Base-by-base conservation (phyloP, 139 green algal genomes). In the Chlamydomonas applanata region DNA sequence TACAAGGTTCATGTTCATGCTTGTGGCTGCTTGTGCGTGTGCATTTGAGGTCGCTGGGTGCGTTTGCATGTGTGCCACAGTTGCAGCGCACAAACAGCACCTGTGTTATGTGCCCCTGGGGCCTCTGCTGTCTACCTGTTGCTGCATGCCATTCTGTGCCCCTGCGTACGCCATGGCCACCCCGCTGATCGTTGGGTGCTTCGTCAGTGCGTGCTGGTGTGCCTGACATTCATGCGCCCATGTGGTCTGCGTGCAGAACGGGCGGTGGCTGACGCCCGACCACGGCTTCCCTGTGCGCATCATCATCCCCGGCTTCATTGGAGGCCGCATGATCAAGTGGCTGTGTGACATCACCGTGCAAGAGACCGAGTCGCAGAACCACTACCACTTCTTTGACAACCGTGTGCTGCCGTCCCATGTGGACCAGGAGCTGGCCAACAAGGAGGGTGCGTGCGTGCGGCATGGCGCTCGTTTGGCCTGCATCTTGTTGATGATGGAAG, bases 311-410 rank as follows among this genome's bases (percentile, higher is more conserved):
- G 92, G 93, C 19, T 92, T 88, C 79, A 97, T 97, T 73, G 92
- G 92, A 20, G 92, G 93, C 20, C 86, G 93, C 72, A 96, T 92
- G 83, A 82, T 97, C 46, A 98, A 98, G 83, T 97, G 86, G 83
- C 83, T 99, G 61, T 75, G 73, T 5, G 82, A 94, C 74, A 97
- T 99, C 71, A 90, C 78, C 2, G 76, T 83, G 40, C 89, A 81
- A 3, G 78, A 89, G n/a, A 16, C 79, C 17, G 87, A 97, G 81
- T 88, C 59, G 25, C 63, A 94, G 75, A 99, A 97, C 88, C 94
- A 94, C 83, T 99, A 99, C 85, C 96, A 99, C 84, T 98, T 90
- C 81, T 82, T 93, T 56, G 96, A 99, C 89, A 99, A 99, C 90
- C 88, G 94, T 4, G 93, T 99, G 76, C 85, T 99, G 78, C 96